phyloP scores from a whole-genome alignment of 2,329 filamentous ascomycete genomes.

The Tothia fuscella region DNA sequence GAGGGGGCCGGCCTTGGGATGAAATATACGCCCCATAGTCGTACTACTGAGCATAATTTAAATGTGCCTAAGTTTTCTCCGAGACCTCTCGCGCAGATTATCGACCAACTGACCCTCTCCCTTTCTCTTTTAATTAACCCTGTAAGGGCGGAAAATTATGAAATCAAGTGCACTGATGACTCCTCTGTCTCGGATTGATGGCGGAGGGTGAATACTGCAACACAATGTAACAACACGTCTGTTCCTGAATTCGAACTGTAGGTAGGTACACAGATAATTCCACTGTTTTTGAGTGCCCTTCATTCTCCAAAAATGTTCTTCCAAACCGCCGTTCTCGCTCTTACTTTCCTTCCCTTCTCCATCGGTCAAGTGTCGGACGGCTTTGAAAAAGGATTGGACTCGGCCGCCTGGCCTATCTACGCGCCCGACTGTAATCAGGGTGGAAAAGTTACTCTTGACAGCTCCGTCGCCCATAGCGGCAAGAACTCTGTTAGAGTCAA shows the following conservation, averaged over 20 bases:
- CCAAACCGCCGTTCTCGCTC: slow-evolving; percentile 32
- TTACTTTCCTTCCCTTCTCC: slow-evolving; percentile 36
- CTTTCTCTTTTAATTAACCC: no score
- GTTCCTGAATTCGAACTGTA: neutral
- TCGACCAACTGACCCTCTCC: no score
- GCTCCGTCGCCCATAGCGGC: slow-evolving; percentile 35
- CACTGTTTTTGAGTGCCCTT: neutral
- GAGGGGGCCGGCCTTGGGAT: no score
- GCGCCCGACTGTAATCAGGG: slow-evolving; percentile 49
- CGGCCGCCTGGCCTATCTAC: slow-evolving; percentile 46
- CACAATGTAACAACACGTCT: neutral
- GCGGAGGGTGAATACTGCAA: neutral
- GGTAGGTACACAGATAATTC: neutral
- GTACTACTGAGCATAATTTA: no score
- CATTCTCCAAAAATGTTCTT: slow-evolving; percentile 28
- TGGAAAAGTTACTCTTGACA: slow-evolving; percentile 45
- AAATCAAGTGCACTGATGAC: neutral
- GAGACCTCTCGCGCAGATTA: no score
- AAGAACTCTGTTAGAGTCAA: slow-evolving; percentile 5
- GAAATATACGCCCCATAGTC: no score
- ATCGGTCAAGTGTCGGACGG: slow-evolving; percentile 42
- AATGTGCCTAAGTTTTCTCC: no score
- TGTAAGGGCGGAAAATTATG: neutral
- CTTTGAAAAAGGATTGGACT: slow-evolving; percentile 48
- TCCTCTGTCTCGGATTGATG: slow-evolving; percentile 1